Base-by-base conservation (phyloP, 2,329 filamentous ascomycete species). In the Chalaropsis thielavioides region DNA sequence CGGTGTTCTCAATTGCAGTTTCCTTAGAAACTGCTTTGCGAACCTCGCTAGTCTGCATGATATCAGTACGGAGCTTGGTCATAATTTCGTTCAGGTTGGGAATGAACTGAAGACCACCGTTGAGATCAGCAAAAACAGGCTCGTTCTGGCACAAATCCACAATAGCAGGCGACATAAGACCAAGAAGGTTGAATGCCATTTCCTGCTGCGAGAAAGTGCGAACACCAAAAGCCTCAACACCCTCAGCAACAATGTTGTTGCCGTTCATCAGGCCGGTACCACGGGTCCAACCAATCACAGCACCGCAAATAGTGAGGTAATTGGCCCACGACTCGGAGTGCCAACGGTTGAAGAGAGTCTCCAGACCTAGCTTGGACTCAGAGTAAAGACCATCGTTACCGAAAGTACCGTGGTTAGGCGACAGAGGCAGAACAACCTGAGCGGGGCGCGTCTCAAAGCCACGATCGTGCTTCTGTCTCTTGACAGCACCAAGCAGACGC, bases 131-230 rank as follows among this genome's bases (percentile, higher is more conserved):
- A 76, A 94, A 97, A 67, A 99, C 91, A 11, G 94, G 95, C 78
- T 97, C 90, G 56, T 84, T 81, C 78, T 99, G 94, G 81, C 94
- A 99, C 54, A 99, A 83, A 73, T 99, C 91, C 70, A 96, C 92
- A 71, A 99, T 89, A 35, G 87, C 83, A 44, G 94, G 92, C 0
- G 92, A 89, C 94, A 99, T 96, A 63, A 99, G 83, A 70, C 94
- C 92, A 56, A 99, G 84, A 69, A 99, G 78, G 77, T 99, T 99
- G 82, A 99, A 99, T 17, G 94, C 94, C 94, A 99, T 99, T 77
- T 99, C 94, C 75, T 96, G 91, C 78, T 97, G 94, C 10, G 92
- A 97, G 81, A 99, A 99, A 3, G 94, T 99, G 71, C 94, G 91
- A 31, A 97, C 94, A 71, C 94, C 94, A 70, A 95, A 94, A 71